Evolutionary conservation across 1,139 yeast genomes (phyloP).

Genomic region (Lodderomyces theae): DNA sequence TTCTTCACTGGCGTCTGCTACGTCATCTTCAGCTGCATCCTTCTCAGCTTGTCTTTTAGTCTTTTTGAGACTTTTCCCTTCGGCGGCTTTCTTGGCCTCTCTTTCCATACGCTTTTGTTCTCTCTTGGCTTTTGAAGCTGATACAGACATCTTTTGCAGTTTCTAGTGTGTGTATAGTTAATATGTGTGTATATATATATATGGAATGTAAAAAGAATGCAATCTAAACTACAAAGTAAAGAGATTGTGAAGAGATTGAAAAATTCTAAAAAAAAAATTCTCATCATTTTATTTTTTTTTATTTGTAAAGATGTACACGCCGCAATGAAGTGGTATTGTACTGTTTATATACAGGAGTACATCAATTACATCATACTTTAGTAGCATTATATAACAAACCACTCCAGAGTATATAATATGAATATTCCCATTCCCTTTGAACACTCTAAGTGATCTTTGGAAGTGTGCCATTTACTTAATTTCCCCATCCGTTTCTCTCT

Average conservation of each 20-base stretch:
- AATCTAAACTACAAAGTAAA: not conserved
- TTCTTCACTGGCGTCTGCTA: conserved; percentile 67
- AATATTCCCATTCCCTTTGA: no score
- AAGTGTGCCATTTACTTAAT: no score
- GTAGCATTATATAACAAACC: no score
- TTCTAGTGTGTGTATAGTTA: not conserved
- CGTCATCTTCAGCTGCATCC: conserved; percentile 58
- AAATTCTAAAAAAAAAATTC: no score
- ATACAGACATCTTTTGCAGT: conserved; percentile 42
- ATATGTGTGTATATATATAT: not conserved
- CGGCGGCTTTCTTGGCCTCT: conserved; percentile 66
- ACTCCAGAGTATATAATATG: not conserved
- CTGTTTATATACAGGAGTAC: not conserved
- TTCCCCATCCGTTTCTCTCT: no score
- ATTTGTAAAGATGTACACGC: not conserved
- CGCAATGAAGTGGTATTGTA: no score
- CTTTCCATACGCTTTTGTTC: conserved; percentile 72
- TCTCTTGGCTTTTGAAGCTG: conserved; percentile 97
- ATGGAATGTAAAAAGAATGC: not conserved
- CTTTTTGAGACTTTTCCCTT: conserved; percentile 68
- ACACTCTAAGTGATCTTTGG: no score
- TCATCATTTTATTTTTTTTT: no score
- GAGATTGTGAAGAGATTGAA: not conserved
- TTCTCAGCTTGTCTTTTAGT: conserved; percentile 55
- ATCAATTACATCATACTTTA: not conserved